A percentile compares a stretch with the other conserved stretches of the same genome.
Evolutionary conservation across 169 alveolate species (phyloP).

Genomic region (Eimeria necatrix): DNA sequence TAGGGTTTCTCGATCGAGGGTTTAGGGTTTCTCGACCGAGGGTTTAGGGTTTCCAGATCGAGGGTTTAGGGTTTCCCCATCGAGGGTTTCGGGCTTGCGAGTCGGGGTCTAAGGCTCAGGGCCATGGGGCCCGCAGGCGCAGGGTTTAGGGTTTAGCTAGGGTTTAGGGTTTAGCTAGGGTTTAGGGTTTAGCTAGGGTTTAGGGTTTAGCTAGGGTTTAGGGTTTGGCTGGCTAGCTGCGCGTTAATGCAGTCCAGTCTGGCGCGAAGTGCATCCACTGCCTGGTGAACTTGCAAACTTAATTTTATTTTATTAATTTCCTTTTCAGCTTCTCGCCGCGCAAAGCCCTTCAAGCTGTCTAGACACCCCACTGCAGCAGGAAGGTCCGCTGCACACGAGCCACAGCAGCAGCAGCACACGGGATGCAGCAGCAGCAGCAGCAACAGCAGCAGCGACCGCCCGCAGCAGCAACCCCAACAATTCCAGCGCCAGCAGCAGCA

Average conservation of each 20-base stretch:
- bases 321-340: not conserved
- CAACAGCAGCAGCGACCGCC: not conserved
- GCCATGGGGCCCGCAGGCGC: too few species aligned
- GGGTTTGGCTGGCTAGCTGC: not conserved
- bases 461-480: not conserved
- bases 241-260: not conserved
- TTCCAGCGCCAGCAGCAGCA: too few species aligned
- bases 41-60: too few species aligned
- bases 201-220: too few species aligned
- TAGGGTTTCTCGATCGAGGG: too few species aligned
- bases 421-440: not conserved
- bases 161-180: too few species aligned
- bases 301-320: not conserved
- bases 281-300: not conserved
- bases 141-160: too few species aligned
- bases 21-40: too few species aligned
- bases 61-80: too few species aligned
- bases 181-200: too few species aligned
- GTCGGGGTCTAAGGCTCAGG: too few species aligned
- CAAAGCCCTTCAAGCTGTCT: not conserved
- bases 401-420: not conserved
- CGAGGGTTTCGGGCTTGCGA: too few species aligned
- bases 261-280: not conserved
- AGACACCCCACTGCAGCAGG: not conserved
- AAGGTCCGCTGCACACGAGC: slow-evolving; percentile 9